Conservation (phyloP, 2,329 filamentous ascomycete genomes). For the Zymoseptoria tritici region DNA sequence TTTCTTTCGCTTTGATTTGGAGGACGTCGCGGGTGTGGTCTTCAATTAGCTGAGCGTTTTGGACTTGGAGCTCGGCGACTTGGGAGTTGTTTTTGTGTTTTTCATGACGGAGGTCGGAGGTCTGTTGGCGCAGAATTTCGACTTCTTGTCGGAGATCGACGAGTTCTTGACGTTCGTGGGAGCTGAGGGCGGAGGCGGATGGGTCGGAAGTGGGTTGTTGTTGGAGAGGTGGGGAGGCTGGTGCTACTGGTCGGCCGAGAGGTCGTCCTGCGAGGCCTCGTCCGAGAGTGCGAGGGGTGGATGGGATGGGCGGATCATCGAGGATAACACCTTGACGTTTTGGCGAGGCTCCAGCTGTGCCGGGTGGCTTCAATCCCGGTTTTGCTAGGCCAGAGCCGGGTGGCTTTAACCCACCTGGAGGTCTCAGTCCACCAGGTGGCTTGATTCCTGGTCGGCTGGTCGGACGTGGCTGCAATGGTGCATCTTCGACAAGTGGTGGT, state of each 20-base stretch:
- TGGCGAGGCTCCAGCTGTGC: conserved; percentile 18
- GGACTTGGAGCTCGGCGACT: conserved; percentile 89
- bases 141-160: conserved; percentile 81
- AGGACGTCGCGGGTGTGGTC: conserved; percentile 93
- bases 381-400: conserved; percentile 37
- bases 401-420: conserved; percentile 27
- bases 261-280: conserved; percentile 78
- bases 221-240: conserved; percentile 48
- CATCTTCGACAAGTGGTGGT: conserved; percentile 38
- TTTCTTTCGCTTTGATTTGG: conserved; percentile 97
- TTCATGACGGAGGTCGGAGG: conserved; percentile 76
- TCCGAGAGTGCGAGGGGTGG: conserved; percentile 43
- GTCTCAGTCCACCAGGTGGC: conserved; percentile 25
- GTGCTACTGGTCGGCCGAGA: conserved; percentile 60
- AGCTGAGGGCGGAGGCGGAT: conserved; percentile 53
- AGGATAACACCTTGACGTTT: conserved; percentile 24
- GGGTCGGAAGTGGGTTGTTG: conserved; percentile 42
- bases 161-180: conserved; percentile 83
- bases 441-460: conserved; percentile 46
- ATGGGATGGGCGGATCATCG: conserved; percentile 22
- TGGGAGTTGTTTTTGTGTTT: conserved; percentile 75
- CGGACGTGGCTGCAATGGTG: conserved; percentile 52
- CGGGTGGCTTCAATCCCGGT: conserved; percentile 33
- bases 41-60: conserved; percentile 93
- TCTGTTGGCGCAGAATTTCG: conserved; percentile 65